Percentiles rank a stretch among this genome's conserved stretches.
Conservation (phyloP, 192 early-diverging fungal genomes). For the Powellomyces hirtus region DNA sequence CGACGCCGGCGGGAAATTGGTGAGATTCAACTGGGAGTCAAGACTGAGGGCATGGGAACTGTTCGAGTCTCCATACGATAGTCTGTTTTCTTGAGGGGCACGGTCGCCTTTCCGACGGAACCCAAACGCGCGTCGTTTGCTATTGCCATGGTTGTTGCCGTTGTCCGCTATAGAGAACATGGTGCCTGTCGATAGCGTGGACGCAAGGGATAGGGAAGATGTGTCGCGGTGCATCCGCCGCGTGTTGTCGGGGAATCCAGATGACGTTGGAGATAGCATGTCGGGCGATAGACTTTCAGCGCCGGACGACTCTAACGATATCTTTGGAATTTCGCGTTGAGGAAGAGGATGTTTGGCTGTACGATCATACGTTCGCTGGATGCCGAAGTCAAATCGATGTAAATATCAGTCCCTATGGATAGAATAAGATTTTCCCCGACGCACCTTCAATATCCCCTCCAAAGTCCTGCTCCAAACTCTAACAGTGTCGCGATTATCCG, state of each 20-base stretch:
- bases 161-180: conserved; percentile 25
- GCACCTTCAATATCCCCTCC: neutral
- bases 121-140: neutral
- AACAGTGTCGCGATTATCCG: neutral
- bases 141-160: neutral
- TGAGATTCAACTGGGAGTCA: conserved; percentile 22
- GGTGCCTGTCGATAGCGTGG: conserved; percentile 19
- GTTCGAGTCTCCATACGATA: neutral
- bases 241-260: neutral
- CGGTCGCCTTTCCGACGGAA: conserved; percentile 5
- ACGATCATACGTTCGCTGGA: conserved; percentile 16
- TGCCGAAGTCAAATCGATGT: too few species aligned
- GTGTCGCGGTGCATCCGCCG: conserved; percentile 15
- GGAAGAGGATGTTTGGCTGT: conserved; percentile 21
- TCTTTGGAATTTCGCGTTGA: conserved; percentile 13
- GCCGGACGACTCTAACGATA: neutral
- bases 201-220: conserved; percentile 22
- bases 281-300: neutral
- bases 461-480: neutral
- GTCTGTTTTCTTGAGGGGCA: too few species aligned
- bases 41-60: conserved; percentile 13
- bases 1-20: neutral
- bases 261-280: neutral
- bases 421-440: too few species aligned
- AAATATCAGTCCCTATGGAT: too few species aligned